Conservation (phyloP, 441 rosid genomes). For the Kokia cookei region DNA sequence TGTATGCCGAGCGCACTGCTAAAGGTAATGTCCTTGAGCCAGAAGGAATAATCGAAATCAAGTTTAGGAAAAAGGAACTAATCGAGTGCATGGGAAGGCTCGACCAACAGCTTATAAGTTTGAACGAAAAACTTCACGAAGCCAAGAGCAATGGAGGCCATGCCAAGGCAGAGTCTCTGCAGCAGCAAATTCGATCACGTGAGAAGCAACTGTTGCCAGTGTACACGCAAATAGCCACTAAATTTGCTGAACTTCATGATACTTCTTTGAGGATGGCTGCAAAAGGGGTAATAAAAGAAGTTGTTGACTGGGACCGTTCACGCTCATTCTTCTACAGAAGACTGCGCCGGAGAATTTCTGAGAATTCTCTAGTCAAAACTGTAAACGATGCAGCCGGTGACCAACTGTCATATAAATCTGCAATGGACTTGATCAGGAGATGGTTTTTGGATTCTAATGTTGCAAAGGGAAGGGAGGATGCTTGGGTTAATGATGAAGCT, state of each 20-base stretch:
- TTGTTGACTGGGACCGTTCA: conserved; percentile 77
- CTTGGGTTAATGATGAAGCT: conserved; percentile 77
- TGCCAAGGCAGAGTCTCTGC: conserved; percentile 44
- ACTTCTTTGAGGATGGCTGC: conserved; percentile 94
- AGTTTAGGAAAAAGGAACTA: conserved; percentile 87
- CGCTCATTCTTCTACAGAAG: conserved; percentile 71
- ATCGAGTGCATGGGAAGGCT: conserved; percentile 98
- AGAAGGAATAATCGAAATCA: conserved; percentile 94
- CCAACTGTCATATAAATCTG: conserved; percentile 56
- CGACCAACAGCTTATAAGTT: conserved; percentile 59
- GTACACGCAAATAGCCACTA: conserved; percentile 89
- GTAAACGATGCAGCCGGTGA: conserved; percentile 73
- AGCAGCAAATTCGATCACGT: conserved; percentile 65
- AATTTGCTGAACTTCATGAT: conserved; percentile 95
- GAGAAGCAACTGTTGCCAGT: conserved; percentile 88
- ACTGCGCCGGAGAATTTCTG: conserved; percentile 68
- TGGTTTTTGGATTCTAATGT: conserved; percentile 71
- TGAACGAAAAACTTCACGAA: conserved; percentile 64
- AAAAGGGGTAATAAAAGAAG: conserved; percentile 87
- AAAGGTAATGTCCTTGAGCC: conserved; percentile 99
- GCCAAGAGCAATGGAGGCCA: conserved; percentile 48
- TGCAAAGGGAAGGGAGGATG: conserved; percentile 50
- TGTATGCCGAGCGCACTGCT: conserved; percentile 96
- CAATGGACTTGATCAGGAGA: conserved; percentile 54
- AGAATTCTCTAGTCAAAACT: conserved; percentile 57